Base-by-base conservation (phyloP, 1,139 yeast species). In the Candida buenavistaensis region DNA sequence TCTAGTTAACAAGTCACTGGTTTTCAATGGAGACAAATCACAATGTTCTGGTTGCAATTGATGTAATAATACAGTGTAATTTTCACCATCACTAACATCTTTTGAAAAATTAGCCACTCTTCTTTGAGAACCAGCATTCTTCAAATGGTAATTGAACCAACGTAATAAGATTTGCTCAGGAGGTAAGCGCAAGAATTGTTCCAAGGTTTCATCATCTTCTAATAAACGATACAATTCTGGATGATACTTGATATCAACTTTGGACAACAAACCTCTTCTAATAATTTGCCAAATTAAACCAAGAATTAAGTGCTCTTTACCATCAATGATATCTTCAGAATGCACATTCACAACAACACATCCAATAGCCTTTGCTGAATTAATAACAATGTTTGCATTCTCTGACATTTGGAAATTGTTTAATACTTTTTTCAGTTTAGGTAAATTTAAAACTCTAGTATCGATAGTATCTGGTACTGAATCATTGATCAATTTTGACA, bases 261-360 rank as follows among this genome's bases (percentile, higher is more conserved):
- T 92, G 47, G 94, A 78, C 51, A 92, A 79, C 55, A 92, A 72
- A 30, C 98, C 99, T 62, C 96, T 82, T 64, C 98, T 83, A 50
- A 92, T 94, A 51, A 94, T 85, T 68, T 92, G 99, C 99, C 99
- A 92, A 51, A 92, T 90, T 42, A 94, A 76, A 41, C 99, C 99
- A 48, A 92, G 71, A 46, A 92, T 88, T 59, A 92, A 77, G 61
- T 92, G 97, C 64, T 92, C 99, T 51, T 85, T 87, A 50, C 99
- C 98, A 51, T 90, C 97, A 50, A 90, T 89, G 41, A 92, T 87
- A 61, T 92, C 97, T 59, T 92, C 97, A 4, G 97, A 86, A 52
- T 92, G 97, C 33, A 92, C 97, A 57, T 92, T 92, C 35, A 94
- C 97, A 33, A 92, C 98, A 37, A 92, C 87, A 72, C 97, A 92